Evolutionary conservation across 306 rosid species (phyloP), one percentile per base, ranked within the genome.

Genomic region (Prunus mume): DNA sequence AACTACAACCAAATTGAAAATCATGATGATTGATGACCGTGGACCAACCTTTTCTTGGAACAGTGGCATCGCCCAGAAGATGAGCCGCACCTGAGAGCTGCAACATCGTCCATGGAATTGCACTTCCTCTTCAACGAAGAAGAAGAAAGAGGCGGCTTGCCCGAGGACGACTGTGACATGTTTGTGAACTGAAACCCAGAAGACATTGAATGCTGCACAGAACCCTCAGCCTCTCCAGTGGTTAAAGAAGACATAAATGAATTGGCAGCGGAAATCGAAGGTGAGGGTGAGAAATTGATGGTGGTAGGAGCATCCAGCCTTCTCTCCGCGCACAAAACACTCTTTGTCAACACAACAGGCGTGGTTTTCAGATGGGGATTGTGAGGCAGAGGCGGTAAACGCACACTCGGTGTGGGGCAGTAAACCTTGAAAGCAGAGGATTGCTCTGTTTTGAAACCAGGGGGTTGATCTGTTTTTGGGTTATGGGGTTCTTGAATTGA

Each of bases 371-470:
- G 74, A 54, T 66, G 32, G 41, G 61, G 63, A 61, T 14, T 20
- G 20, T 76, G 78, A 12, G 90, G 86, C 63, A 82, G 84, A 54
- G 86, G 90, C 4, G 91, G 93, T 19, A 78, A 71, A 6, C 85
- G 85, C 0, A 46, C 69, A 57, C 71, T 57, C 5, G 90, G 83
- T 12, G 80, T 79, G 3, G 91, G 93, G 15, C 80, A 85, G 50
- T 90, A 93, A 43, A 78, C 87, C 92, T 86, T 90, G 28, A 90
- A 90, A 81, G 93, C 92, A 58, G 95, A 90, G 12, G 66, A 76
- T 47, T 49, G 55, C 22, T 12, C 56, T 17, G 77, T 9, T 43
- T 46, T 19, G 43, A 9, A 65, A 46, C 14, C 63, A 22, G 68
- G 61, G 12, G 54, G 19, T 58, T 41, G 57, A 45, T 13, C 60